Base-by-base conservation (phyloP, 192 early-diverging fungal genomes). In the Backusella sp. region DNA sequence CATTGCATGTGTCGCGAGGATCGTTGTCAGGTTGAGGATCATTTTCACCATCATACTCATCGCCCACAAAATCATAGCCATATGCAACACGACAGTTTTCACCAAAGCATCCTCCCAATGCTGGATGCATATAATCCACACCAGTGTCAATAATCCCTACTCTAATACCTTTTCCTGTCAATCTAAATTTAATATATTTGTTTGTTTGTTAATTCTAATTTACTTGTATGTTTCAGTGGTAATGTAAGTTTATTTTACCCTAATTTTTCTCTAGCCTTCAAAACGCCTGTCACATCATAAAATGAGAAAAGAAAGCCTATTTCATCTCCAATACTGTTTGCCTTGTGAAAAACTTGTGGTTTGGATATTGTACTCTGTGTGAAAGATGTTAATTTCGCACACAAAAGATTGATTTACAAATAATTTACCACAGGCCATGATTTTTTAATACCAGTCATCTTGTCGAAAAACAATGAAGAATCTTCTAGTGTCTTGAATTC, bases 61-160 rank as follows among this genome's bases (percentile, higher is more conserved):
- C 84, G 36, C 86, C 88, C 17, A 86, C 88, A 80, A 87, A 89
- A 46, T 87, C 86, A 53, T 85, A 76, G 0, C 89, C 89, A 73
- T 74, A 88, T 0, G 77, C 80, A 23, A 90, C 84, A 53, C 84
- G 83, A 77, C 89, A 90, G 6, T 79, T 82, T 19, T 75, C 78
- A 30, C 86, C 86, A 76, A 85, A 89, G 67, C 89, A 90, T 2
- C 87, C 85, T 21, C 89, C 89, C 4, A 90, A 75, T 37, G 88
- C 89, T 14, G 88, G 88, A 72, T 90, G 89, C 52, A 73, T 84
- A 74, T 87, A 90, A 68, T 90, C 89, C 12, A 90, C 72, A 6
- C 88, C 90, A 41, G 85, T 87, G 69, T 91, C 90, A 23, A 91
- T 87, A 68, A 91, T 66, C 56, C 86, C 88, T 52, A 91, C 83